Evolutionary conservation across 106 monocot genomes (phyloP).

Genomic region (Apostasia shenzhenica): DNA sequence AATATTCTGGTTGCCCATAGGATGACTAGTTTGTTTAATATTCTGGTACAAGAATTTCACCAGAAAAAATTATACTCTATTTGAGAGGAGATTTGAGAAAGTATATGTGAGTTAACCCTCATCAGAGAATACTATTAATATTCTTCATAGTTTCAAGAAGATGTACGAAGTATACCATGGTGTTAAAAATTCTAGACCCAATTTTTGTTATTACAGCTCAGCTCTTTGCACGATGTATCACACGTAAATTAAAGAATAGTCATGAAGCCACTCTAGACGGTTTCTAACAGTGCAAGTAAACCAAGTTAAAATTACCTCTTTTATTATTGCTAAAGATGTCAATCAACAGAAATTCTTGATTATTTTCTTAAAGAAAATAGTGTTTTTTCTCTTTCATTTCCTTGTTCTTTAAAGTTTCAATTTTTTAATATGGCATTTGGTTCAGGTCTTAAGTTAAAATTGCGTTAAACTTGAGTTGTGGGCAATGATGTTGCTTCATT

Average conservation of each 20-base stretch:
- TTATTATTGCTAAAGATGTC: too few species aligned
- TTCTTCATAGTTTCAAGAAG: conserved; percentile 56
- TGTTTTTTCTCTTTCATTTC: too few species aligned
- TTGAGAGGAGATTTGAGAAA: conserved; percentile 50
- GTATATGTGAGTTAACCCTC: conserved; percentile 59
- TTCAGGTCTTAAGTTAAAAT: too few species aligned
- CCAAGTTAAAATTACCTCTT: too few species aligned
- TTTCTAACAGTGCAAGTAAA: too few species aligned
- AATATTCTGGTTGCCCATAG: conserved; percentile 56
- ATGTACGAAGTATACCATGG: conserved; percentile 66
- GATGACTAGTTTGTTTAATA: conserved; percentile 53
- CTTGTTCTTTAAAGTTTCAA: too few species aligned
- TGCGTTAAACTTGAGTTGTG: too few species aligned
- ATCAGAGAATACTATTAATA: conserved; percentile 41
- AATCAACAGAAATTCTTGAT: too few species aligned
- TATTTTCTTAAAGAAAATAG: too few species aligned
- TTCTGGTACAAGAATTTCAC: conserved; percentile 65
- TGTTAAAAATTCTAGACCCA: conserved; percentile 50
- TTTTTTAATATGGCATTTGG: too few species aligned
- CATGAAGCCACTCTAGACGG: too few species aligned
- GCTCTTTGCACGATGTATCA: conserved; percentile 45
- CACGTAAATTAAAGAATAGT: conserved; percentile 23
- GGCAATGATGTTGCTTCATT: too few species aligned
- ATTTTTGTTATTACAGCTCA: conserved; percentile 65
- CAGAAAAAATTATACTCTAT: conserved; percentile 55